phyloP scores from a whole-genome alignment of 768 basidiomycete species.

The Dacryopinax primogenitus region DNA sequence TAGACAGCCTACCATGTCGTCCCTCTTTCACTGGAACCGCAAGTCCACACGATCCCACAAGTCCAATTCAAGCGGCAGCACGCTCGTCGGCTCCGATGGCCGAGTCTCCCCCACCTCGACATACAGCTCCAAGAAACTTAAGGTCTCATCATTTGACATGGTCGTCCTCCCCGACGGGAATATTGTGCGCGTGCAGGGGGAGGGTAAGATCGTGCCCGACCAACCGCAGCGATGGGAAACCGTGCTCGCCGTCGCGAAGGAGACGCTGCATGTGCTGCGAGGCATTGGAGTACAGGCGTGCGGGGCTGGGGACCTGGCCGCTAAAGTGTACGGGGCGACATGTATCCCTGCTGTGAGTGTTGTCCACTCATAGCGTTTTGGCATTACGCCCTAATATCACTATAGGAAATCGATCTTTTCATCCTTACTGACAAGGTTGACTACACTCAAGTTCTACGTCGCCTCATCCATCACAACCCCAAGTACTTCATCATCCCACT shows the following conservation, averaged over 20 bases:
- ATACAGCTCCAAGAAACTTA: not conserved
- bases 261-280: not conserved
- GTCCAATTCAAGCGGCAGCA: not conserved
- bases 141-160: not conserved
- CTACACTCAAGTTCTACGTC: not conserved
- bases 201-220: not conserved
- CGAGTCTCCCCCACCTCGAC: not conserved
- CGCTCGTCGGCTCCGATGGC: not conserved
- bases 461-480: not conserved
- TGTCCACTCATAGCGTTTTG: not conserved
- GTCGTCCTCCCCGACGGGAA: not conserved
- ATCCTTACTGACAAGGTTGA: not conserved
- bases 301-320: not conserved
- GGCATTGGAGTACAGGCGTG: not conserved
- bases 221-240: not conserved
- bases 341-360: not conserved
- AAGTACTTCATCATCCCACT: not conserved
- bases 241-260: not conserved
- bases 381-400: not conserved
- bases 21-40: not conserved
- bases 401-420: not conserved
- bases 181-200: not conserved
- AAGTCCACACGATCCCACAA: not conserved
- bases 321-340: not conserved
- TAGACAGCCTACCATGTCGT: not conserved